Evolutionary conservation across 805 yeast species (phyloP), one percentile per base, ranked within the genome.

Genomic region (Barnettozyma botsteinii): DNA sequence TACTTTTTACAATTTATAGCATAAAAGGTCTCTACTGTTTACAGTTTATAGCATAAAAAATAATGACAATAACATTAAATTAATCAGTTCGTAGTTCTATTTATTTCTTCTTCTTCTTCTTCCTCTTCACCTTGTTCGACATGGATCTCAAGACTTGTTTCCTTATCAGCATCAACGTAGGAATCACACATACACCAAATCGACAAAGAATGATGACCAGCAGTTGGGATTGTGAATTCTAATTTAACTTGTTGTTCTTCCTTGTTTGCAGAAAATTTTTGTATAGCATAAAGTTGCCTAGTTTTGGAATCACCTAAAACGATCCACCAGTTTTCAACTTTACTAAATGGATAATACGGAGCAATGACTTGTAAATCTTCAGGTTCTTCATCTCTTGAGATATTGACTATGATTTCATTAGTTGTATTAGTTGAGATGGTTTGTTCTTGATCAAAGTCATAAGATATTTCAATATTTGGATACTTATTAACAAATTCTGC

Each of bases 121-220:
- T 45, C 55, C n/a, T 48, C 56, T 14, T 52, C 55, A 13, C 61
- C 65, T 37, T 57, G 59, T 22, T 56, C 52, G 17, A 70, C 78
- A 4, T 70, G 66, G 4, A 80, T 55, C 20, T 70, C 74, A 35
- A 83, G 65, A 10, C 67, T 59, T 19, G 80, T 72, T 62, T 91
- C 96, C 58, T 85, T 85, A 57, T 91, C 98, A 3, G 88, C 94
- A 56, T 89, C 98, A n/a, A 86, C 54, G 52, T 89, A 91, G 0
- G 95, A 81, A 53, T 89, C 97, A 62, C 96, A 84, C 57, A 89
- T 75, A 54, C 91, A 79, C 95, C 95, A 89, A 1, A 87, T 64
- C 0, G 79, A 74, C 20, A 89, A 60, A 14, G 69, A 56, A 40
- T 81, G 84, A 5, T 65, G 56, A 0, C 96, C 96, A 4, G 73